A percentile compares a stretch with the other conserved stretches of the same genome.
These are phyloP conservation scores for Colletotrichum sp. DNA, from an alignment of 2,329 filamentous ascomycete species.

Conservation along the genomic window DNA sequence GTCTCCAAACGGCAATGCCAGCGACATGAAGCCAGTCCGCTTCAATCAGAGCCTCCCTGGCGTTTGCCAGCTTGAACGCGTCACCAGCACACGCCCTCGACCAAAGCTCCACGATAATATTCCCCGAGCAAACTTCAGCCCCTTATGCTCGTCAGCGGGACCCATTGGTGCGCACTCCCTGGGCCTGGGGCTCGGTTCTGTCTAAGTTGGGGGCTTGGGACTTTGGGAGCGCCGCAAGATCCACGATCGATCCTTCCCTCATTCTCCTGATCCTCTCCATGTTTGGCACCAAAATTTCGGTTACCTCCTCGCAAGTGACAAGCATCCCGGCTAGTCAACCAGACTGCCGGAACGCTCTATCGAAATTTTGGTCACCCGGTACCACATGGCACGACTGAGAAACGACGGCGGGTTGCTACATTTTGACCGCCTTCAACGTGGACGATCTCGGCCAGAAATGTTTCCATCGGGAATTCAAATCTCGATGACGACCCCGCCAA, in stretches of 20 bases:
- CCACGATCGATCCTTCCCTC: constrained; percentile 10
- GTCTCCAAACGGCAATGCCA: neutral
- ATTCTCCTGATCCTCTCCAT: constrained; percentile 6
- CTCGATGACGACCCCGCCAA: constrained; percentile 7
- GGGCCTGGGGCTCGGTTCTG: neutral
- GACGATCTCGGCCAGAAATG: neutral
- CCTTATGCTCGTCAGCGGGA: neutral
- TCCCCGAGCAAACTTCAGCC: neutral
- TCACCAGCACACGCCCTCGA: neutral
- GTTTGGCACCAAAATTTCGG: constrained; percentile 1
- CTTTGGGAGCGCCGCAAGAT: neutral
- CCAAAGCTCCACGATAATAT: neutral
- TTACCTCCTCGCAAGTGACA: constrained; percentile 2
- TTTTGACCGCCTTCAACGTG: constrained; percentile 1
- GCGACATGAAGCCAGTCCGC: neutral
- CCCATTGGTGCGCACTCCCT: neutral
- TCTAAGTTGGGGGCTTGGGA: neutral
- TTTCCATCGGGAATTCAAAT: neutral
- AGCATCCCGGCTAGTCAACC: constrained; percentile 19
- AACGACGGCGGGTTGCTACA: neutral
- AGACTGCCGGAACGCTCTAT: constrained; percentile 10
- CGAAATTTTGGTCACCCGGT: neutral
- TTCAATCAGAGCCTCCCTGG: neutral
- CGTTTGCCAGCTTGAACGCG: neutral
- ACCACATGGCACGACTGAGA: constrained; percentile 12